These are phyloP conservation scores for Carex scoparia DNA, from an alignment of 176 grass and related monocot genomes.

Conservation along the genomic window DNA sequence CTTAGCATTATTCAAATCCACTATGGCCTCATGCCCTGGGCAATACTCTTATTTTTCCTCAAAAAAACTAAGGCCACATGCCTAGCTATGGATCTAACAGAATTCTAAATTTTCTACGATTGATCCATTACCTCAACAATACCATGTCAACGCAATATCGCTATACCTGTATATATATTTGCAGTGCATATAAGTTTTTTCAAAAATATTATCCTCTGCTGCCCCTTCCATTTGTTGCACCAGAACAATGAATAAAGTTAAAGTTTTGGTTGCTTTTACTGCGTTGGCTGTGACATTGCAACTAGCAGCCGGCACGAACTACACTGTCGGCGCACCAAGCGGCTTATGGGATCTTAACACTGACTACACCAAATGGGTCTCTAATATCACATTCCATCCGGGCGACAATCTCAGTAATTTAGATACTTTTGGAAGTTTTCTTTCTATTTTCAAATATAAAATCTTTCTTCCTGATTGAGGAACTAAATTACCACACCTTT, in stretches of 20 bases:
- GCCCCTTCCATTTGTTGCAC: conserved; percentile 29
- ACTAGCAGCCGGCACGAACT: conserved; percentile 24
- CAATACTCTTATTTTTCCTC: too few relatives aligned
- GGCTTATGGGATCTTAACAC: conserved; percentile 14
- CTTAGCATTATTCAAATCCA: not conserved
- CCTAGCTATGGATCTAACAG: not conserved
- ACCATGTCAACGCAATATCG: not conserved
- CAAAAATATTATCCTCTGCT: conserved; percentile 22
- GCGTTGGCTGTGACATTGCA: conserved; percentile 18
- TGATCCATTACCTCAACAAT: not conserved
- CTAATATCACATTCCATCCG: conserved; percentile 17
- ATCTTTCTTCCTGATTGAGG: not conserved
- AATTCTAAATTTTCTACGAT: not conserved
- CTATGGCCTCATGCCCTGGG: not conserved
- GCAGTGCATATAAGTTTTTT: not conserved
- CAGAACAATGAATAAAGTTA: conserved; percentile 5
- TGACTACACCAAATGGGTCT: conserved; percentile 36
- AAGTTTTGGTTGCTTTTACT: conserved; percentile 21
- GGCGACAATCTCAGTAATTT: conserved; percentile 52
- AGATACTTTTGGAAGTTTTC: not conserved
- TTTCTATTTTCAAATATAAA: not conserved
- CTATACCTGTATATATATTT: not conserved
- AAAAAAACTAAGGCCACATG: not conserved
- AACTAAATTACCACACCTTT: not conserved
- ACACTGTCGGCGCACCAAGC: conserved; percentile 15